Conservation (phyloP, 208 protist species). For the Wallacemonas collosoma region DNA sequence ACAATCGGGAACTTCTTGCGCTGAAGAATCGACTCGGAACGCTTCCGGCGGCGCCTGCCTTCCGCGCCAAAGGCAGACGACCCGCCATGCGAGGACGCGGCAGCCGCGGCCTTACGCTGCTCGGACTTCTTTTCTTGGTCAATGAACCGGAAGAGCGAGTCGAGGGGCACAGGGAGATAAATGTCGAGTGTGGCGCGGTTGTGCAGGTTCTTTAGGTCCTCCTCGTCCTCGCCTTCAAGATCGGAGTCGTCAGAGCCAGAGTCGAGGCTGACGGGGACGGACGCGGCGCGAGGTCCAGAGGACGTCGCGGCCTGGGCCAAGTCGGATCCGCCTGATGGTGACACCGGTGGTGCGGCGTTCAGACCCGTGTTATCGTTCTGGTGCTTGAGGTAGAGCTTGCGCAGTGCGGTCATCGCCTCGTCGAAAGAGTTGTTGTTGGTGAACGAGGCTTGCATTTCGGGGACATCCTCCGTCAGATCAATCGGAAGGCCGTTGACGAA, state of each 20-base stretch:
- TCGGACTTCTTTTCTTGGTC: conserved; percentile 50
- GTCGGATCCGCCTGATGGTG: background rate
- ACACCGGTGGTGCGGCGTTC: background rate
- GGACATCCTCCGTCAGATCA: conserved; percentile 11
- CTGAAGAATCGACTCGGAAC: conserved; percentile 17
- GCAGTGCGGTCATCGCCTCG: conserved; percentile 37
- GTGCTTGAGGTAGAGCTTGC: conserved; percentile 30
- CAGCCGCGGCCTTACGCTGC: conserved; percentile 8
- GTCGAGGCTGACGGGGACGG: conserved; percentile 27
- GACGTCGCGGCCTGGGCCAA: too few relatives aligned
- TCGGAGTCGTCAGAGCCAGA: conserved; percentile 18
- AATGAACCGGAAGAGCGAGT: conserved; percentile 73
- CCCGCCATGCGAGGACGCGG: background rate
- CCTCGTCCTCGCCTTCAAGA: conserved; percentile 65
- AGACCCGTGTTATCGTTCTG: conserved; percentile 20
- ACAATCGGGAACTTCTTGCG: conserved; percentile 75
- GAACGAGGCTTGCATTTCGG: conserved; percentile 4
- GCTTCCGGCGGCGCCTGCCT: background rate
- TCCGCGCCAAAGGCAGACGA: background rate
- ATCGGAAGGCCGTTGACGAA: conserved; percentile 54
- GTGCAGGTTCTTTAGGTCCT: conserved; percentile 78
- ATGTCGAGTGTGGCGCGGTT: conserved; percentile 85
- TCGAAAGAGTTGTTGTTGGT: conserved; percentile 48
- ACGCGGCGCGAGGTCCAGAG: conserved; percentile 6
- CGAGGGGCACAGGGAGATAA: conserved; percentile 72